phyloP scores from a whole-genome alignment of 2,329 filamentous ascomycete species.

The Elsinoe ampelina region DNA sequence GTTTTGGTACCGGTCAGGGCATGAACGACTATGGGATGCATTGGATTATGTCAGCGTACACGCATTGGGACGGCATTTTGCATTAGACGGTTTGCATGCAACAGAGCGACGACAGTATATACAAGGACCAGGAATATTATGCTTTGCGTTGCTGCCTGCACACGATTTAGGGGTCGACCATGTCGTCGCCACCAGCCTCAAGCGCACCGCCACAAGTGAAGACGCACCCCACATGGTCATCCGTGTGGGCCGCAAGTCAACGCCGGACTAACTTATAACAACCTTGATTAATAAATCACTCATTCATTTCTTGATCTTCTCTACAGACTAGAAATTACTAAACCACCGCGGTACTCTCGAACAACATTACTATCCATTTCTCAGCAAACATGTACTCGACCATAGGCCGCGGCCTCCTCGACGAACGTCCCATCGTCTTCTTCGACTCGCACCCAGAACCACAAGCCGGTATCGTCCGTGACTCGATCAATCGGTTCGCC shows the following conservation, averaged over 20 bases:
- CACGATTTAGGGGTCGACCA: neutral
- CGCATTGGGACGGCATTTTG: neutral
- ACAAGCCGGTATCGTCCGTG: constrained; percentile 13
- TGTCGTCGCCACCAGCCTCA: neutral
- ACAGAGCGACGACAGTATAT: too few species aligned
- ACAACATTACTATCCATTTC: neutral
- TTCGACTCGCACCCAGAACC: constrained; percentile 18
- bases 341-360: neutral
- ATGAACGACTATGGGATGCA: neutral
- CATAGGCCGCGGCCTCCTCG: constrained; percentile 7
- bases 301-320: neutral
- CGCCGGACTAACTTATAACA: constrained; percentile 3
- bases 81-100: neutral
- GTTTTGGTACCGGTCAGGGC: too few species aligned
- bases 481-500: constrained; percentile 11
- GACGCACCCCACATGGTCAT: constrained; percentile 6
- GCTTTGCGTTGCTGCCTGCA: too few species aligned
- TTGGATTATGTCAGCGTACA: neutral
- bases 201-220: neutral
- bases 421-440: constrained; percentile 16
- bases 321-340: neutral
- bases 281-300: neutral
- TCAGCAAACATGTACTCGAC: neutral
- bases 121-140: too few species aligned
- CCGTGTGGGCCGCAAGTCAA: neutral